A percentile compares a stretch with the other conserved stretches of the same genome.
Evolutionary conservation across 768 basidiomycete genomes (phyloP).

Genomic region (Candolleomyces eurysporus): DNA sequence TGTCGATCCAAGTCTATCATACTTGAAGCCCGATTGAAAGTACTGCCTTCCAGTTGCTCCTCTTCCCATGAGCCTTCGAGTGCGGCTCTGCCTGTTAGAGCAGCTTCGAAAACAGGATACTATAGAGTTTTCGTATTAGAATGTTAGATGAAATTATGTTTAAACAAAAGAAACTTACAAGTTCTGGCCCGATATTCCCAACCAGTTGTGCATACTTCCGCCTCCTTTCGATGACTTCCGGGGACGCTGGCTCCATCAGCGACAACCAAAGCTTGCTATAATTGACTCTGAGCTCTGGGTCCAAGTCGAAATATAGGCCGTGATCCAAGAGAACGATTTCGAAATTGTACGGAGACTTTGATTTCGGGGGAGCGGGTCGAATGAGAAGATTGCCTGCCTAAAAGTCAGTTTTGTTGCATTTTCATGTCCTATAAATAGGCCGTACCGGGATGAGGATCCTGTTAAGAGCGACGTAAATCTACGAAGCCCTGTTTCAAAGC

Average conservation of each 20-base stretch:
- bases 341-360: conserved; percentile 88
- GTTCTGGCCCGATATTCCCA: conserved; percentile 85
- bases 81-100: conserved; percentile 84
- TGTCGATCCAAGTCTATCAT: conserved; percentile 75
- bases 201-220: conserved; percentile 87
- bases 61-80: conserved; percentile 62
- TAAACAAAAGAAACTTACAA: conserved; percentile 51
- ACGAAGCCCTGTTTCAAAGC: background rate
- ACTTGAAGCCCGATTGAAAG: conserved; percentile 66
- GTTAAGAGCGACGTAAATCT: conserved; percentile 5
- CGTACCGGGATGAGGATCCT: conserved; percentile 87
- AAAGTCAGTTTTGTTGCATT: conserved; percentile 3
- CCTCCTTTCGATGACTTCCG: conserved; percentile 62
- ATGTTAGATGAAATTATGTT: background rate
- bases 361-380: conserved; percentile 58
- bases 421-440: background rate
- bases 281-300: conserved; percentile 73
- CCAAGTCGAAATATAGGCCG: conserved; percentile 90
- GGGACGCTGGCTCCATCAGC: conserved; percentile 72
- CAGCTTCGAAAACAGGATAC: conserved; percentile 95
- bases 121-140: conserved; percentile 24
- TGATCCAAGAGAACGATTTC: conserved; percentile 95
- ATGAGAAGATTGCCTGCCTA: conserved; percentile 83
- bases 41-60: conserved; percentile 24
- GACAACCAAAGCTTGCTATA: conserved; percentile 91